Evolutionary conservation across 2,329 filamentous ascomycete genomes (phyloP), one percentile per base, ranked within the genome.

Genomic region (Talaromyces sp.): DNA sequence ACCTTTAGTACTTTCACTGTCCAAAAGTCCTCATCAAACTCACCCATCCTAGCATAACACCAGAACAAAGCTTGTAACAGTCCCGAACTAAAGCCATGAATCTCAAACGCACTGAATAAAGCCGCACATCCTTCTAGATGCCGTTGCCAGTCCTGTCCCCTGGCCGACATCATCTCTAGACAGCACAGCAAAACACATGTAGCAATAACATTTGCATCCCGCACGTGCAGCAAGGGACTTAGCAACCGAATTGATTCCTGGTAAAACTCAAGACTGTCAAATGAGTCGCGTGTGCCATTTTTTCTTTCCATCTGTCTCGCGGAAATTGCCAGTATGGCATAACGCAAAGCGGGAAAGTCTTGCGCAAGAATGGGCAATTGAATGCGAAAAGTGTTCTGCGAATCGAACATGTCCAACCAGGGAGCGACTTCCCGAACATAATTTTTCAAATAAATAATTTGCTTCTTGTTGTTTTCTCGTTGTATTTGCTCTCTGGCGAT

Each of bases 381-480:
- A 1, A 80, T 77, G 19, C 80, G 79, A 65, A 85, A 85, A 51
- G 79, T 78, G 12, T 79, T 78, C 14, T 79, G 72, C 29, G 75
- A 74, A 61, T 85, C 83, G 56, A 84, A 84, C 69, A 83, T 85
- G 65, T 85, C 83, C 3, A 85, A 77, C 81, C 81, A 84, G 24
- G 79, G 79, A 3, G 81, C 81, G 46, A 83, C 78, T 59, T 83
- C 77, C 1, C 78, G 77, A 24, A 84, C 77, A 68, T 82, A 85
- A 51, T 82, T 79, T 48, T 79, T 77, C 38, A 81, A 65, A 55
- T 78, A 80, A 51, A 73, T 68, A 4, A 79, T 64, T 19, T 75
- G 66, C 9, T 72, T 68, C 1, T 66, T 38, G 35, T 38, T 38
- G 14, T 38, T 38, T n/a, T 38, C 35, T 38, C 35, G 11, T 14